A percentile compares a stretch with the other conserved stretches of the same genome.
These are phyloP conservation scores for Aspergillus cavernicola DNA, from an alignment of 495 filamentous ascomycete species.

Conservation along the genomic window DNA sequence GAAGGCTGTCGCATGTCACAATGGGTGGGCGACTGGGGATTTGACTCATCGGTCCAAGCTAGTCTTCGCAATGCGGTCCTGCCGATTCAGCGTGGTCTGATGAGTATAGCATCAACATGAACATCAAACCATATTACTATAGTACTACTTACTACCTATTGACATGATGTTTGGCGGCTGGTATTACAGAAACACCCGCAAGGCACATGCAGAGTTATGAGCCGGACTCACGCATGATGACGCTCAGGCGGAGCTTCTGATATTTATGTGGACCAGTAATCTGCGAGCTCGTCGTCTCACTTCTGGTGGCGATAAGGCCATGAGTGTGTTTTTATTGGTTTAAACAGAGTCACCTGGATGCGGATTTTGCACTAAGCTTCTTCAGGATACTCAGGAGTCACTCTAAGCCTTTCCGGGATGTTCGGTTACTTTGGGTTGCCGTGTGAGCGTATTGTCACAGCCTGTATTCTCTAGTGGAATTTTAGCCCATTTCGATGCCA, in stretches of 20 bases:
- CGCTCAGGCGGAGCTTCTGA: neutral
- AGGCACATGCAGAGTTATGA: slow-evolving; percentile 3
- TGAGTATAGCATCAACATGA: neutral
- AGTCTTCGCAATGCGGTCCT: slow-evolving; percentile 54
- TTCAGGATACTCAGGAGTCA: neutral
- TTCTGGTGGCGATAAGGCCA: slow-evolving; percentile 10
- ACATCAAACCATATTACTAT: no score
- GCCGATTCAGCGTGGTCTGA: slow-evolving; percentile 4
- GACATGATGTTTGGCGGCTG: no score
- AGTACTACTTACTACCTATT: neutral
- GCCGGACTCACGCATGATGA: slow-evolving; percentile 5
- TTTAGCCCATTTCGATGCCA: neutral
- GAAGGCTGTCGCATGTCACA: slow-evolving; percentile 62
- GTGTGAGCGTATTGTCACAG: slow-evolving; percentile 12
- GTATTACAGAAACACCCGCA: slow-evolving; percentile 8
- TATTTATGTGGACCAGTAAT: slow-evolving; percentile 15
- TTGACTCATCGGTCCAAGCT: slow-evolving; percentile 54
- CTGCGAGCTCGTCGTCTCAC: neutral
- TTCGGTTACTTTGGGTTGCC: slow-evolving; percentile 1
- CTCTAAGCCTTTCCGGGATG: neutral
- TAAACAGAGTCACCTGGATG: slow-evolving; percentile 13
- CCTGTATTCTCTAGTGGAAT: neutral
- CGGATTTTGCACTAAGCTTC: neutral
- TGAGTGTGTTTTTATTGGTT: slow-evolving; percentile 8
- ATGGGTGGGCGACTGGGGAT: slow-evolving; percentile 73